Conservation (phyloP, 768 basidiomycete species). For the Cyclocybe aegerita region DNA sequence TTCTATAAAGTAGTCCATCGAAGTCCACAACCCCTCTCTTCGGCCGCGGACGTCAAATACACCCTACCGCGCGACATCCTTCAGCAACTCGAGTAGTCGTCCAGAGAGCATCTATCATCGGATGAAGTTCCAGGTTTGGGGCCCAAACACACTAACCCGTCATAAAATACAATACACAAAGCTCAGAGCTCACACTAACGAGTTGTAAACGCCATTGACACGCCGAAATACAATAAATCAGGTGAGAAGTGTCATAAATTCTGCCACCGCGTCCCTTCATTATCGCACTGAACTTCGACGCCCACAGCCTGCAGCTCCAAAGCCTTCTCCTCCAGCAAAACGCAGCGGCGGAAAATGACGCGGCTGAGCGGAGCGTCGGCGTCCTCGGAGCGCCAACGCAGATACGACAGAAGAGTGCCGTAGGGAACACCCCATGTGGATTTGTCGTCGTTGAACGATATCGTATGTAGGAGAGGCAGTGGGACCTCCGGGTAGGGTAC, state of each 20-base stretch:
- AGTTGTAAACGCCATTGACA: too few species aligned
- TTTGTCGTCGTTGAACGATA: slow-evolving; percentile 15
- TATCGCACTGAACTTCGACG: slow-evolving; percentile 7
- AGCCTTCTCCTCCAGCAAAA: slow-evolving; percentile 11
- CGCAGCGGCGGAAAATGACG: slow-evolving; percentile 10
- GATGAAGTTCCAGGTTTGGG: too few species aligned
- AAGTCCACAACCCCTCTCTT: too few species aligned
- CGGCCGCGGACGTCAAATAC: too few species aligned
- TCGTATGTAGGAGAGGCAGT: slow-evolving; percentile 10
- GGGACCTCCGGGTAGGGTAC: background rate
- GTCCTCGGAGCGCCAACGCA: slow-evolving; percentile 12
- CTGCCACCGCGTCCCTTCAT: slow-evolving; percentile 14
- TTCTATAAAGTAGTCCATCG: too few species aligned
- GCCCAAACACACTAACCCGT: too few species aligned
- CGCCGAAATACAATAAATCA: too few species aligned
- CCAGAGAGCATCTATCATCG: too few species aligned
- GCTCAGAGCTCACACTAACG: too few species aligned
- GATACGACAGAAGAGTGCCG: slow-evolving; percentile 7
- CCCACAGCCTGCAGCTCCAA: slow-evolving; percentile 9
- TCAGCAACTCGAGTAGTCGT: too few species aligned
- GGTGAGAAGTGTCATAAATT: background rate
- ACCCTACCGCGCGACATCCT: too few species aligned
- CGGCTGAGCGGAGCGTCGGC: slow-evolving; percentile 4
- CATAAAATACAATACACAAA: too few species aligned
- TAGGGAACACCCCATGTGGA: slow-evolving; percentile 16